Base-by-base conservation (phyloP, 2,329 filamentous ascomycete genomes). In the Alternaria angustiovoidea region DNA sequence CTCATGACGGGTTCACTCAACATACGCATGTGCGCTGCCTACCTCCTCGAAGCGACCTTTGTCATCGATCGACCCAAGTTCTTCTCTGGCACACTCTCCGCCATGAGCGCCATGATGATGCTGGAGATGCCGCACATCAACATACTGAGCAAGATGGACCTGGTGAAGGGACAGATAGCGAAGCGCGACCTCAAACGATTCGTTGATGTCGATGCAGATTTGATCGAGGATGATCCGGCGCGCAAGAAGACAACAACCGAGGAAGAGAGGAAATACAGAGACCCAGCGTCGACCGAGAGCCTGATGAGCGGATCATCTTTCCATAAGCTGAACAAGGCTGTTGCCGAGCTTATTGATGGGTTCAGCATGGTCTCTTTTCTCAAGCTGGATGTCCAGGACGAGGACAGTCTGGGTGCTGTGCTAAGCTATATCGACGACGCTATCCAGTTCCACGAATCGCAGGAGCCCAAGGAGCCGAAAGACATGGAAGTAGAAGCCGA, bases 31-130 rank as follows among this genome's bases (percentile, higher is more conserved):
- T 97, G 94, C 77, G 95, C 95, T 43, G 88, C 94, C 9, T 99
- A 98, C 79, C 87, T 99, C 32, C 89, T 99, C 65, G 95, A 99
- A 79, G 92, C 93, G 12, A 97, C 94, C 8, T 99, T 98, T 77
- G 91, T 98, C 72, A 88, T 97, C 63, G 95, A 99, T 80, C 90
- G 93, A 62, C 92, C 95, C 74, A 99, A 98, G 82, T 99, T 96
- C 85, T 98, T 99, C 80, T 90, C 95, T 0, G 95, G 95, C 12
- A 97, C 95, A 0, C 84, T 99, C 61, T 95, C 91, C 75, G 95
- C 95, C 66, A 98, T 99, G 95, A 96, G 92, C 73, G 94, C 95
- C 66, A 99, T 99, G 95, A 88, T 99, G 73, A 95, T 98, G 93
- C 87, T 99, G 64, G 95, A 98, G 81, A 88, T 98, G 66, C 95